Evolutionary conservation across 108 stramenopile genomes (phyloP).

Genomic region (Bacterosira constricta): DNA sequence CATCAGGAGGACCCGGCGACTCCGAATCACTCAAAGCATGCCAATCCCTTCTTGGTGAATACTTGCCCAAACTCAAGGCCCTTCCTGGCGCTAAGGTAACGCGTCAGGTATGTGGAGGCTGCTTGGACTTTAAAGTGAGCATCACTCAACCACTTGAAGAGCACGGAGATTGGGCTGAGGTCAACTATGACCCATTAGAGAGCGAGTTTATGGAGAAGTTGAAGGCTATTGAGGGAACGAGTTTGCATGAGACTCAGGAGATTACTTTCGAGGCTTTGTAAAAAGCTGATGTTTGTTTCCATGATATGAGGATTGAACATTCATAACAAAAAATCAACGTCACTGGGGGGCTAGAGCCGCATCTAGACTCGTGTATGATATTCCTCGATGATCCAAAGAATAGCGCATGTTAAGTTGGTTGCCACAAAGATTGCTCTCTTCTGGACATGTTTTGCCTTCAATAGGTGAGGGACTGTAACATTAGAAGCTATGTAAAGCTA

Average conservation of each 20-base stretch:
- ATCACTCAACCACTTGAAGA: conserved; percentile 49
- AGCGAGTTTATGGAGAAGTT: conserved; percentile 61
- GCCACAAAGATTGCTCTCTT: no score
- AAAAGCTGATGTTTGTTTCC: no score
- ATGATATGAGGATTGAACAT: no score
- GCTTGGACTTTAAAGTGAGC: conserved; percentile 69
- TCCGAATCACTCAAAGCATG: conserved; percentile 67
- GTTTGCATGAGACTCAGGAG: conserved; percentile 64
- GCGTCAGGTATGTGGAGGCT: conserved; percentile 84
- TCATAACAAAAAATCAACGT: no score
- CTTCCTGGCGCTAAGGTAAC: conserved; percentile 65
- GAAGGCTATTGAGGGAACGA: conserved; percentile 56
- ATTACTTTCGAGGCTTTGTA: conserved; percentile 48
- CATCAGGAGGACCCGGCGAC: conserved; percentile 57
- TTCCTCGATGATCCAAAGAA: no score
- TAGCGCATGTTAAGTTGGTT: no score
- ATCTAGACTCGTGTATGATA: no score
- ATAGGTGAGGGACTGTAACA: no score
- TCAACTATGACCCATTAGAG: conserved; percentile 56
- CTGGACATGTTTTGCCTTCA: no score
- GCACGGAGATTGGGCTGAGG: conserved; percentile 54
- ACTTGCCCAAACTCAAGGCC: conserved; percentile 59
- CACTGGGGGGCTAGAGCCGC: no score
- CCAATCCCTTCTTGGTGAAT: conserved; percentile 60
- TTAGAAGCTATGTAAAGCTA: no score